Percentiles rank a stretch among this genome's conserved stretches.
Evolutionary conservation across 345 rosid species (phyloP).

Genomic region (Pelargonium nanum): DNA sequence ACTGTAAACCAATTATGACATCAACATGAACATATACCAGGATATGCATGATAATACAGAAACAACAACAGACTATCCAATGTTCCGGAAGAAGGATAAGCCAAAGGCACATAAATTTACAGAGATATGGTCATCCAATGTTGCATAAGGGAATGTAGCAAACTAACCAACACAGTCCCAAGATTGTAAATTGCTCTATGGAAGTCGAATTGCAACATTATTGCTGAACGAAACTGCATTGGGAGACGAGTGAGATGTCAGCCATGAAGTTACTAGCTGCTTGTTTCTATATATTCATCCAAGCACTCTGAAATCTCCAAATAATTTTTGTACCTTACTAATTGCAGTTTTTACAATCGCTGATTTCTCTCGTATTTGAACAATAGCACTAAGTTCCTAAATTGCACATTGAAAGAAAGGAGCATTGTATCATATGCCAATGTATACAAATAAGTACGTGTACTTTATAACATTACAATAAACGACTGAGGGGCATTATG

Average conservation of each 20-base stretch:
- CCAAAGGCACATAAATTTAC: not conserved
- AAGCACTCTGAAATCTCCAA: conserved; percentile 11
- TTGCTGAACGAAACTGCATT: conserved; percentile 90
- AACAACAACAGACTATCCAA: not conserved
- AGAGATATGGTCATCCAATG: not conserved
- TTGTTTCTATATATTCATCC: not conserved
- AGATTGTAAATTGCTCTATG: conserved; percentile 97
- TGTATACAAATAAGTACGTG: not conserved
- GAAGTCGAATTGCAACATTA: conserved; percentile 89
- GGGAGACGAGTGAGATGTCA: conserved; percentile 6
- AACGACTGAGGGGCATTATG: not conserved
- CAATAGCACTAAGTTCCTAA: conserved; percentile 96
- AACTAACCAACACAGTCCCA: conserved; percentile 90
- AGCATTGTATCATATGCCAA: not conserved
- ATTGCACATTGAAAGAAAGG: conserved; percentile 12
- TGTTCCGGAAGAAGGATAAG: no score
- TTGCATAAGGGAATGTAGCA: not conserved
- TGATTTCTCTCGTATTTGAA: conserved; percentile 87
- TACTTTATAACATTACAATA: no score
- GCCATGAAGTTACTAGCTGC: not conserved
- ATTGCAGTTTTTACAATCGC: conserved; percentile 84
- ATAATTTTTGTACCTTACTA: conserved; percentile 62
- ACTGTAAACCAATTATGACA: conserved; percentile 30
- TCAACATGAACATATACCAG: not conserved
- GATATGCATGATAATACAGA: not conserved